Conservation (phyloP, 805 yeast species). For the Wickerhamiella allomyrinae region DNA sequence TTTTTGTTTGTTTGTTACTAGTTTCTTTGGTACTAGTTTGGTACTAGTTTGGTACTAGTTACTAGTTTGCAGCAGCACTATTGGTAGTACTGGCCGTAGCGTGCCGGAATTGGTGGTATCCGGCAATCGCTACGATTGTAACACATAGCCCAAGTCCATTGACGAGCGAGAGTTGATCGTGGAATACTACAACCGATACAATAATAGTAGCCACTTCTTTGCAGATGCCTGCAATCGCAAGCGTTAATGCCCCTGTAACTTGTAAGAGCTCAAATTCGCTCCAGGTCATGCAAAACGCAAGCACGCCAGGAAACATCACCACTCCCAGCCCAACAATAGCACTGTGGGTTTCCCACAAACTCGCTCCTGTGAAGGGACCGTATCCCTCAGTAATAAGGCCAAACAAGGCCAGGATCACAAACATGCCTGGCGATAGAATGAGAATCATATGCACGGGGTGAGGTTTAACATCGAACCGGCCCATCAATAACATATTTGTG, state of each 20-base stretch:
- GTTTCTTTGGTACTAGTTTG: too few species aligned
- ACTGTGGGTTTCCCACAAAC: slow-evolving; percentile 56
- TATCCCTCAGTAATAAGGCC: slow-evolving; percentile 65
- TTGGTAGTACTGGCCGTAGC: neutral
- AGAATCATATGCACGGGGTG: slow-evolving; percentile 74
- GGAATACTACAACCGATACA: slow-evolving; percentile 53
- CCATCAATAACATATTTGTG: slow-evolving; percentile 66
- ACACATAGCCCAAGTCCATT: slow-evolving; percentile 62
- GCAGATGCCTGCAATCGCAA: slow-evolving; percentile 83
- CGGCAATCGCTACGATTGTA: slow-evolving; percentile 63
- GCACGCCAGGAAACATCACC: slow-evolving; percentile 64
- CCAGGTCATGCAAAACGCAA: slow-evolving; percentile 82
- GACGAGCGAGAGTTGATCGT: slow-evolving; percentile 51
- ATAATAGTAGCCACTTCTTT: slow-evolving; percentile 78
- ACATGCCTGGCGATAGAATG: slow-evolving; percentile 78
- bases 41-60: too few species aligned
- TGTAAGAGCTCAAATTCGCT: slow-evolving; percentile 67
- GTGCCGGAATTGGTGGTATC: slow-evolving; percentile 46
- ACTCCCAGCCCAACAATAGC: slow-evolving; percentile 38
- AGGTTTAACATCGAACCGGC: slow-evolving; percentile 24
- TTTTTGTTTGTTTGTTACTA: too few species aligned
- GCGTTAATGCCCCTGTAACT: slow-evolving; percentile 69
- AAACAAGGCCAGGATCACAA: slow-evolving; percentile 39
- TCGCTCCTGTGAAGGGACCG: slow-evolving; percentile 34
- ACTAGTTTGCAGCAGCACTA: too few species aligned